Base-by-base conservation (phyloP, 2,329 filamentous ascomycete species). In the Penicillium paneum region DNA sequence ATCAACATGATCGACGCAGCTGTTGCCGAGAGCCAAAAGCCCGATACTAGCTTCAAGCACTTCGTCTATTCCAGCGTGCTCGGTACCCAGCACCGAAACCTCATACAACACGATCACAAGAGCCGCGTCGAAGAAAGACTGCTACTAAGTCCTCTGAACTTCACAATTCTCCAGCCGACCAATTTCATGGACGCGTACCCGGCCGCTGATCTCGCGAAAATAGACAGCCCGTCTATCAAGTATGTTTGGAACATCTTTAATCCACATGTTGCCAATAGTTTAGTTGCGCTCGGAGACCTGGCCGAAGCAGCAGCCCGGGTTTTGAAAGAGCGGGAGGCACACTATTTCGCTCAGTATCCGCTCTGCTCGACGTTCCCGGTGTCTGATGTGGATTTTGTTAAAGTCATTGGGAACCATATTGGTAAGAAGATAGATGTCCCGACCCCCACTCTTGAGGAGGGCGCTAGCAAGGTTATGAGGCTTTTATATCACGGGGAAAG, bases 1-100 rank as follows among this genome's bases (percentile, higher is more conserved):
- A 32, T 42, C 19, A 50, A 50, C 38, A 50, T 50, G 38, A 42
- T 50, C 38, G 38, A 50, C 21, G 47, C 47, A 17, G 47, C 47
- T 17, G 47, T 49, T 17, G 24, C 26, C 47, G 47, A 42, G 15
- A 49, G 47, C 29, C 38, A 49, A 32, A 42, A 21, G 15, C 38
- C 47, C 34, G 28, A 40, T 12, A 42, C 24, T 1, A 34, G 32
- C 0, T 49, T 49, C 29, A 40, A 41, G 21, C 47, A 49, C 29
- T 49, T 49, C n/a, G 47, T 42, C 1, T 49, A 32, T 19, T 49
- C 47, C 15, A 49, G 47, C 38, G 47, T 49, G 1, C 47, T 49
- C 11, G 12, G 47, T 6, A 49, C 38, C 1, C 47, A 49, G 29
- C 38, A 42, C 26, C 28, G 38, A n/a, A 49, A 49, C 21, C 47